Evolutionary conservation across 2,329 filamentous ascomycete species (phyloP), one percentile per base, ranked within the genome.

Genomic region (Fusarium oligoseptatum): DNA sequence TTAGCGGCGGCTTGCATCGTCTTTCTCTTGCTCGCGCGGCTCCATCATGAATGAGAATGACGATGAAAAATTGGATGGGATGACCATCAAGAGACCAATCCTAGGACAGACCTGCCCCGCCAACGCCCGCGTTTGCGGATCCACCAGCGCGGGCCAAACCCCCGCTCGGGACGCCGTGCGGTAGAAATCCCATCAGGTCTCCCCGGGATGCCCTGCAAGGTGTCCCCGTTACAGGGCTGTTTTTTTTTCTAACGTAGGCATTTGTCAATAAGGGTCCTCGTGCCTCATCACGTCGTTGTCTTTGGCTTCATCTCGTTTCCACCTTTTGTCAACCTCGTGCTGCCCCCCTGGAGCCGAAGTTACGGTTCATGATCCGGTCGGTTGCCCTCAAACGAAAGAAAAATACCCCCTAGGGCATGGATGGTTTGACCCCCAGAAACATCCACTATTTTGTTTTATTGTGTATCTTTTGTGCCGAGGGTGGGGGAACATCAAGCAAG

Each of bases 1-100:
- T 61, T 39, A 75, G 58, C 73, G 67, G 71, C 76, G 76, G 75
- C 76, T 78, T 77, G 73, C 75, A 76, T 78, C 76, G 76, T 78
- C 76, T 75, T 74, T 76, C 66, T 66, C 66, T 58, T 45, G 64
- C 64, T 68, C 74, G 68, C 74, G 70, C 69, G 76, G 76, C 74
- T 78, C 76, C 76, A 78, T 78, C 71, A 75, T 68, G 75, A 77
- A 78, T 20, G n/a, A 34, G n/a, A 14, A 43, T 78, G 76, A 71
- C 75, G 76, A 78, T 77, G 66, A 41, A 67, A 67, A 67, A 74
- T 72, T 77, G 71, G 68, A 76, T 60, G 69, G 69, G 55, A 70
- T 70, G 69, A 70, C 70, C 55, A 36, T 37, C 37, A 56, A 60
- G 27, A 64, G 45, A 22, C 77, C 77, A 78, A 78, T 78, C 66